Evolutionary conservation across 2,329 filamentous ascomycete species (phyloP).

Genomic region (Hypoxylon sp.): DNA sequence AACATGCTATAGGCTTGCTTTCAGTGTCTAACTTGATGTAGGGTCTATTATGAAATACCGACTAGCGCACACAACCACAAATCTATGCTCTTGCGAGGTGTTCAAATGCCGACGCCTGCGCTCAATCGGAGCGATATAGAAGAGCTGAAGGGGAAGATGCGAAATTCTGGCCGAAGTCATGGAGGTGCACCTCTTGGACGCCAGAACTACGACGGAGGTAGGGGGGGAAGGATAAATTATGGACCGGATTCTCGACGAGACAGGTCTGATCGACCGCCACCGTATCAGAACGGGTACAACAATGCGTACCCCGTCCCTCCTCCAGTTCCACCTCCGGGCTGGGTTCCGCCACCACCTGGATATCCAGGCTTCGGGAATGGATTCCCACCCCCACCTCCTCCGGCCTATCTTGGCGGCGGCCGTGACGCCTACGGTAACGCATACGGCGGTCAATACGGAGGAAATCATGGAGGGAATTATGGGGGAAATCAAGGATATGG

Average conservation of each 20-base stretch:
- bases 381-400: conserved; percentile 59
- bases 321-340: conserved; percentile 54
- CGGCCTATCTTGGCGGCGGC: conserved; percentile 45
- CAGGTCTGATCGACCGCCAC: conserved; percentile 44
- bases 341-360: conserved; percentile 59
- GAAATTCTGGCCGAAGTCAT: conserved; percentile 76
- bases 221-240: conserved; percentile 54
- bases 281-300: conserved; percentile 53
- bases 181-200: conserved; percentile 75
- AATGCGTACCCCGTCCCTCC: conserved; percentile 51
- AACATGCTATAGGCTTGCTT: conserved; percentile 4
- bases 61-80: conserved; percentile 82
- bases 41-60: conserved; percentile 89
- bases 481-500: conserved; percentile 49
- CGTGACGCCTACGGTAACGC: conserved; percentile 48
- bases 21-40: conserved; percentile 60
- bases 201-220: conserved; percentile 48
- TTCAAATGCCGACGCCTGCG: conserved; percentile 78
- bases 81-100: conserved; percentile 91
- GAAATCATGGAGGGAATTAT: conserved; percentile 43
- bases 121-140: conserved; percentile 84
- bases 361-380: conserved; percentile 56
- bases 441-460: conserved; percentile 40
- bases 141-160: conserved; percentile 75
- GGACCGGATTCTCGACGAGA: conserved; percentile 53